phyloP scores from a whole-genome alignment of 495 filamentous ascomycete species.

The Baudoinia panamericana region DNA sequence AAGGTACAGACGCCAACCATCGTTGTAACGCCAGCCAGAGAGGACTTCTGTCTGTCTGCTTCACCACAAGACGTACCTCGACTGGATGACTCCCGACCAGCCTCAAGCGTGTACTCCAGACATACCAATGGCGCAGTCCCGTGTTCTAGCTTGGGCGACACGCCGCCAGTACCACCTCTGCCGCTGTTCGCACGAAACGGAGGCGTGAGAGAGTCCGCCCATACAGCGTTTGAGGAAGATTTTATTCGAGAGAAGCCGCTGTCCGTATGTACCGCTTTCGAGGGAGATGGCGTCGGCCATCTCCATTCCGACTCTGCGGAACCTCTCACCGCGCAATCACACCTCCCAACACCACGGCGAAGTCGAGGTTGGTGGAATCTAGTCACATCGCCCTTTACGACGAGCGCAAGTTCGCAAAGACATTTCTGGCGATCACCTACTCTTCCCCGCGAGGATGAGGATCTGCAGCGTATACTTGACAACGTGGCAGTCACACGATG shows the following conservation, averaged over 20 bases:
- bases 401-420: not conserved
- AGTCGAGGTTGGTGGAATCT: conserved; percentile 85
- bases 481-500: conserved; percentile 1
- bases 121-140: conserved; percentile 32
- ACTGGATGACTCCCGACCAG: conserved; percentile 30
- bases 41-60: conserved; percentile 50
- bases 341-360: conserved; percentile 38
- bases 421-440: conserved; percentile 10
- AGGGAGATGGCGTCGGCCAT: conserved; percentile 33
- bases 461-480: conserved; percentile 4
- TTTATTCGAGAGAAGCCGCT: conserved; percentile 8
- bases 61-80: conserved; percentile 29
- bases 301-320: conserved; percentile 7
- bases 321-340: not conserved
- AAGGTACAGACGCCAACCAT: conserved; percentile 42
- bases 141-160: conserved; percentile 24
- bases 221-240: conserved; percentile 24
- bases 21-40: conserved; percentile 52
- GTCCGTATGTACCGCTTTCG: conserved; percentile 44
- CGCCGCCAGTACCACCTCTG: conserved; percentile 52
- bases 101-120: conserved; percentile 61
- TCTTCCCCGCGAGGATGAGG: conserved; percentile 4
- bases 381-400: conserved; percentile 58
- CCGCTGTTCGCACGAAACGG: conserved; percentile 31
- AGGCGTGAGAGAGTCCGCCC: not conserved